Base-by-base conservation (phyloP, 768 basidiomycete species). In the Phanerochaete carnosa region DNA sequence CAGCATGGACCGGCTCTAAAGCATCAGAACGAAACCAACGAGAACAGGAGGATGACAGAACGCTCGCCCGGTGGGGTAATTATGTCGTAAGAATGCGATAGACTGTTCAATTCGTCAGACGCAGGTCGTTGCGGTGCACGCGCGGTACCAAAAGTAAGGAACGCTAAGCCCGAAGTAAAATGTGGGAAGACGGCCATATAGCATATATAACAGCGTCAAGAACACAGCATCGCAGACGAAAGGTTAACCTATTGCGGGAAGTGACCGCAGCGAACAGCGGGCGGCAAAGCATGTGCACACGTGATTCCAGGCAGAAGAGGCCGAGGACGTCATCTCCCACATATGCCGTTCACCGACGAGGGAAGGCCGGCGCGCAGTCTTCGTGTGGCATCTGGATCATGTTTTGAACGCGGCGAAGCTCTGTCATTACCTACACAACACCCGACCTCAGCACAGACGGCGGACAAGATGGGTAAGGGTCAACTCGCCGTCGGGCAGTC, bases 341-440 rank as follows among this genome's bases (percentile, higher is more conserved):
- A 19, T 7, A 19, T 19, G 28, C 9, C 25, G 28, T 4, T 52
- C 32, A 52, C 25, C 50, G 33, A 15, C 47, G 52, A 3, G 22
- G 28, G 22, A 30, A 51, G 28, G 55, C 30, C 11, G 54, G 64
- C 63, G 64, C 64, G 43, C 74, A 76, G 35, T 75, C 75, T 35
- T 73, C 67, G 55, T 76, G 71, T 13, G 62, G 56, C 57, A 67
- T 71, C 45, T 76, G 74, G 58, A 75, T 75, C 39, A 75, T 9
- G 32, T 75, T 75, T 8, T 75, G 74, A 57, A 75, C 76, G 30
- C 69, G 73, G 28, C 73, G 68, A 57, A 74, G 57, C 22, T 75
- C 75, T 19, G 75, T 76, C 0, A 75, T 65, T 15, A 76, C 65
- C 74, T 75, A 52, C 12, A n/a, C 3, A 6, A 23, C 15, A 19